Percentiles rank a stretch among this genome's conserved stretches.
These are phyloP conservation scores for Rosa hybrid DNA, from an alignment of 331 rosid species.

Conservation along the genomic window DNA sequence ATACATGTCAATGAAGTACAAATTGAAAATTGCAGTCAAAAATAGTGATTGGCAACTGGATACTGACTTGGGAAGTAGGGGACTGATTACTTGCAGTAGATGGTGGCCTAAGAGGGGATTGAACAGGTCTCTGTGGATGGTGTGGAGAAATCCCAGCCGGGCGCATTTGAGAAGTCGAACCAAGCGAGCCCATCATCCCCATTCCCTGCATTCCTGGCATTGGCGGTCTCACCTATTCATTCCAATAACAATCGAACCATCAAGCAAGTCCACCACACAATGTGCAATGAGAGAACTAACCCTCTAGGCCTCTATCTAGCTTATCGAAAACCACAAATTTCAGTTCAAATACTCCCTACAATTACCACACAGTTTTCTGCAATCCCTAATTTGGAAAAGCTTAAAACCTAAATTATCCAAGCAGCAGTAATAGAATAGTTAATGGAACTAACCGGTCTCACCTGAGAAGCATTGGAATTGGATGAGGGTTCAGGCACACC, in stretches of 20 bases:
- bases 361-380: neutral
- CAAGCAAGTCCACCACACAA: conserved; percentile 19
- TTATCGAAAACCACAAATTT: neutral
- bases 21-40: neutral
- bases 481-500: conserved; percentile 46
- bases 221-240: conserved; percentile 57
- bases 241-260: conserved; percentile 10
- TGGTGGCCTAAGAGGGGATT: conserved; percentile 70
- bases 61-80: conserved; percentile 76
- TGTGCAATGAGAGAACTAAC: neutral
- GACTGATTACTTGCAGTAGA: conserved; percentile 59
- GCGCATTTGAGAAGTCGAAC: conserved; percentile 74
- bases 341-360: neutral
- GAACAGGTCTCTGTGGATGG: conserved; percentile 66
- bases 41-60: conserved; percentile 1
- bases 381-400: neutral
- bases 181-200: conserved; percentile 79
- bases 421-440: neutral
- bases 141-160: conserved; percentile 57
- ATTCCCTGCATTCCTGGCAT: conserved; percentile 66
- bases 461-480: conserved; percentile 62
- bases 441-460: conserved; percentile 12
- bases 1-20: neutral
- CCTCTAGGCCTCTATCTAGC: neutral
- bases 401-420: neutral